phyloP scores from a whole-genome alignment of 1,284 basidiomycete genomes.

The Ustanciosporium gigantosporum region DNA sequence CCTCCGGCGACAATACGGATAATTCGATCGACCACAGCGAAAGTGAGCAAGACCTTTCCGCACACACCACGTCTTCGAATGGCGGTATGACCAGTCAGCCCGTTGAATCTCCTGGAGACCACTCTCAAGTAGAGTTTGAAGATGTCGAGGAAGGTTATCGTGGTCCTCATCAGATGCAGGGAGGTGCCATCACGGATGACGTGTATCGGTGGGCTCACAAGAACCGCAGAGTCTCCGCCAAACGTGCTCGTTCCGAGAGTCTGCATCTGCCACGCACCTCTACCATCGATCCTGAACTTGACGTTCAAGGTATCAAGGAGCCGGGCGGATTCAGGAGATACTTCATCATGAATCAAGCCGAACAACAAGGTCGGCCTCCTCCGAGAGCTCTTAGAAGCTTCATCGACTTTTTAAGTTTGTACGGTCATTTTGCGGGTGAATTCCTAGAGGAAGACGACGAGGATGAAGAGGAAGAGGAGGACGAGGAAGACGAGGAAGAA shows the following conservation, averaged over 20 bases:
- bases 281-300: constrained; percentile 52
- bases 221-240: constrained; percentile 38
- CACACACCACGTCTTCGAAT: constrained; percentile 1
- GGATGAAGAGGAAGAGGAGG: constrained; percentile 45
- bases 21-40: too few species aligned
- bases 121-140: constrained; percentile 9
- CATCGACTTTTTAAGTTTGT: constrained; percentile 58
- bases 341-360: constrained; percentile 52
- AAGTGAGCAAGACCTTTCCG: constrained; percentile 9
- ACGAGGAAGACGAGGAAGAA: constrained; percentile 30
- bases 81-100: not conserved
- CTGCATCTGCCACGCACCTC: constrained; percentile 53
- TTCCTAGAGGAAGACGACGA: constrained; percentile 54
- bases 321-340: constrained; percentile 57
- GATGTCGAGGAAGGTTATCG: constrained; percentile 45
- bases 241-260: constrained; percentile 49
- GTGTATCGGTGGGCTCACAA: constrained; percentile 60
- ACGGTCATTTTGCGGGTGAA: constrained; percentile 59
- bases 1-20: constrained; percentile 17
- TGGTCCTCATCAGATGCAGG: constrained; percentile 55
- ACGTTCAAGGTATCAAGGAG: constrained; percentile 51
- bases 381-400: constrained; percentile 57
- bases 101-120: constrained; percentile 5
- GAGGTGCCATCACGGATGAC: constrained; percentile 59
- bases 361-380: constrained; percentile 49